Conservation (phyloP, 2,329 filamentous ascomycete species). For the Ophiostoma perfectum region DNA sequence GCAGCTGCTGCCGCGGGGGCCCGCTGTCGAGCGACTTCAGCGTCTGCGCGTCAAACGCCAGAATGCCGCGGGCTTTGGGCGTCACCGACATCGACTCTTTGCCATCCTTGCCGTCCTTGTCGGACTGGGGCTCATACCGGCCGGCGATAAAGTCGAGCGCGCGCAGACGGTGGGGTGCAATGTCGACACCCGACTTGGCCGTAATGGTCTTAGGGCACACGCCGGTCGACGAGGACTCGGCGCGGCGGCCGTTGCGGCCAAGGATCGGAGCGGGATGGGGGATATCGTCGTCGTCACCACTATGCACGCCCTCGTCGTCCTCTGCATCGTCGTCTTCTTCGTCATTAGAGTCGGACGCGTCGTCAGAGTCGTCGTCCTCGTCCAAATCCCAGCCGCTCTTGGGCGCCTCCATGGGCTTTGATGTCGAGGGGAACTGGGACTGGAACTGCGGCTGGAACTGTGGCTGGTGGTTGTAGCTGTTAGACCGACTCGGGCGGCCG, state of each 20-base stretch:
- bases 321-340: slow-evolving; percentile 22
- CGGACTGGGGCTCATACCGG: slow-evolving; percentile 33
- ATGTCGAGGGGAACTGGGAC: slow-evolving; percentile 21
- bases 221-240: slow-evolving; percentile 13
- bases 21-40: slow-evolving; percentile 33
- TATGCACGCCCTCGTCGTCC: not conserved
- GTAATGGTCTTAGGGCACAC: slow-evolving; percentile 12
- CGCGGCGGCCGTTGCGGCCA: slow-evolving; percentile 5
- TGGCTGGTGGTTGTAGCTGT: slow-evolving; percentile 8
- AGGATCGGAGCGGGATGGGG: not conserved
- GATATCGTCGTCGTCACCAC: slow-evolving; percentile 23
- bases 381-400: slow-evolving; percentile 50
- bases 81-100: not conserved
- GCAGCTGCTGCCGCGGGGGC: not conserved
- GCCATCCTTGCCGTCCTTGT: slow-evolving; percentile 8
- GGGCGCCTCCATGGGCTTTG: slow-evolving; percentile 29
- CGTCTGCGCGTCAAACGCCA: slow-evolving; percentile 35
- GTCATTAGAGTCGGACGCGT: slow-evolving; percentile 26
- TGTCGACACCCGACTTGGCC: slow-evolving; percentile 28
- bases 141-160: slow-evolving; percentile 48
- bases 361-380: slow-evolving; percentile 39
- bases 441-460: slow-evolving; percentile 4
- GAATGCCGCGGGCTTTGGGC: slow-evolving; percentile 25
- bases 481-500: slow-evolving; percentile 25
- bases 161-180: slow-evolving; percentile 44